A percentile compares a stretch with the other conserved stretches of the same genome.
These are phyloP conservation scores for Verticillium albo-atrum DNA, from an alignment of 2,329 filamentous ascomycete species.

Conservation along the genomic window DNA sequence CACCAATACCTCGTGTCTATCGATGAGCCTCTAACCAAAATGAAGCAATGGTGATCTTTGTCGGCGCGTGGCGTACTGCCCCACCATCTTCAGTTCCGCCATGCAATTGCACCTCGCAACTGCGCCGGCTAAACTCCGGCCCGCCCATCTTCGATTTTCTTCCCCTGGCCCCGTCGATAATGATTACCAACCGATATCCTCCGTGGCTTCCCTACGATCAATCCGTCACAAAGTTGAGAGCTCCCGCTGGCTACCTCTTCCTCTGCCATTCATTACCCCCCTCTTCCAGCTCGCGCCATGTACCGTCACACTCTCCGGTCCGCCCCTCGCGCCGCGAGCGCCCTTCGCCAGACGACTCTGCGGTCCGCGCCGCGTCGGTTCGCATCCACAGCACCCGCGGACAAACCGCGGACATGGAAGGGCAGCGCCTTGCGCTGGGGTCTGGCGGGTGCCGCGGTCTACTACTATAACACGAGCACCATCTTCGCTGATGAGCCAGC, in stretches of 20 bases:
- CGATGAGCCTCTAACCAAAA: neutral
- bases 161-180: neutral
- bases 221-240: neutral
- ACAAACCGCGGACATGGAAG: conserved; percentile 79
- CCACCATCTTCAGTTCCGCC: neutral
- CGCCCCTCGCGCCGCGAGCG: conserved; percentile 38
- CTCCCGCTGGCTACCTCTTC: conserved; percentile 9
- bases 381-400: conserved; percentile 50
- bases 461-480: conserved; percentile 90
- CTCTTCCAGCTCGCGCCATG: conserved; percentile 25
- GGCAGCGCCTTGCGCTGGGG: conserved; percentile 69
- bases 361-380: conserved; percentile 39
- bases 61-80: neutral
- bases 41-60: neutral
- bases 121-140: conserved; percentile 13
- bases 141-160: conserved; percentile 10
- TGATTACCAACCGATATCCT: conserved; percentile 10
- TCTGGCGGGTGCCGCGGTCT: conserved; percentile 70
- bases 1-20: neutral
- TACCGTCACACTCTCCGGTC: conserved; percentile 48
- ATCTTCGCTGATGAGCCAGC: conserved; percentile 79
- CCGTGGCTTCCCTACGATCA: neutral
- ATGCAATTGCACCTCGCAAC: neutral
- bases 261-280: neutral
- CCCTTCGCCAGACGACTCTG: conserved; percentile 33